Base-by-base conservation (phyloP, 2,329 filamentous ascomycete genomes). In the Trichoderma polysporum region DNA sequence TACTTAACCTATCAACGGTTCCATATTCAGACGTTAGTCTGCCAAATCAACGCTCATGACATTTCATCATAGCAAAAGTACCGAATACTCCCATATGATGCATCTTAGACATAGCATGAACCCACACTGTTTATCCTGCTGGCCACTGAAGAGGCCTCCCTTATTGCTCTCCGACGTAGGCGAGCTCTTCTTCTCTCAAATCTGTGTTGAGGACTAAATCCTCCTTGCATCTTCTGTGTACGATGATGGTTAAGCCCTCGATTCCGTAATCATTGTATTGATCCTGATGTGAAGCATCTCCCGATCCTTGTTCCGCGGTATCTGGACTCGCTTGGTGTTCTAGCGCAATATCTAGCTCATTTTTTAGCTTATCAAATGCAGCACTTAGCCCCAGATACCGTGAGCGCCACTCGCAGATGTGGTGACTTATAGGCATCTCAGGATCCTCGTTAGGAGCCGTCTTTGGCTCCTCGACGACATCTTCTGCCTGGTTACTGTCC, bases 161-260 rank as follows among this genome's bases (percentile, higher is more conserved):
- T 47, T 15, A 19, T 27, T 47, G 27, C 37, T 60, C 33, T 29
- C 25, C 53, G 27, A 33, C 22, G 27, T 17, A 25, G 8, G 25
- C 10, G 15, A 22, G 12, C 8, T 50, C 25, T 31, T 45, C 53
- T 49, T 69, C 65, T 29, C 39, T 60, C 72, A 84, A 74, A 71
- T 84, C 80, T 2, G 83, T 85, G 64, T 83, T 83, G 71, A 86
- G 82, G 54, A 85, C 79, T 71, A 86, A 70, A 68, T 86, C 83
- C 56, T 85, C 82, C 73, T 79, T 82, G 52, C 79, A 79, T 70
- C 74, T 81, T 71, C 83, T 74, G 73, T 85, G 84, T 73, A 86
- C 76, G 54, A 85, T 80, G 68, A 85, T 81, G 6, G 83, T 85
- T 60, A 85, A 72, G 12, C 83, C 83, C 67, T 83, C 78, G 33